These are phyloP conservation scores for Talaromyces sp. DNA, from an alignment of 2,329 filamentous ascomycete genomes.

Conservation along the genomic window DNA sequence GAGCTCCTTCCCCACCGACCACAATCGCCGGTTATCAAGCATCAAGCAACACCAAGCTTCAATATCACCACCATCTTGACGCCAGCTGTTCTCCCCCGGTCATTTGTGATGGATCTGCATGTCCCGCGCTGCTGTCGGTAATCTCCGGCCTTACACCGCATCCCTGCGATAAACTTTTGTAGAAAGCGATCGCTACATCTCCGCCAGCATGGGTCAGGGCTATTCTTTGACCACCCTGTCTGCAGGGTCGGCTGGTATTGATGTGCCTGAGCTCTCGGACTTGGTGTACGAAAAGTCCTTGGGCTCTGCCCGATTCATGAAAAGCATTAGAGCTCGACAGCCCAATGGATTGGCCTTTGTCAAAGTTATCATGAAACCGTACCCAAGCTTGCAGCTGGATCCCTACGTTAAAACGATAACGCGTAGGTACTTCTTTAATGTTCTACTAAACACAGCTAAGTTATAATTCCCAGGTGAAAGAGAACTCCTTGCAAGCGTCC, in stretches of 20 bases:
- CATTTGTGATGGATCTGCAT: neutral
- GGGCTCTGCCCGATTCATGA: slow-evolving; percentile 91
- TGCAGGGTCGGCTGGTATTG: slow-evolving; percentile 86
- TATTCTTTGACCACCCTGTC: slow-evolving; percentile 92
- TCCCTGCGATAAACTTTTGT: neutral
- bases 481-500: slow-evolving; percentile 71
- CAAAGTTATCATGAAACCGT: slow-evolving; percentile 93
- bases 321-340: slow-evolving; percentile 85
- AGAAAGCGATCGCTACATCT: neutral
- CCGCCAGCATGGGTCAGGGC: slow-evolving; percentile 76
- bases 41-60: neutral
- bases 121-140: neutral
- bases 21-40: neutral
- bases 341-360: slow-evolving; percentile 88
- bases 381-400: slow-evolving; percentile 72
- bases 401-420: slow-evolving; percentile 73
- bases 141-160: neutral
- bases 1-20: neutral
- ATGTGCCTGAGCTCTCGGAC: slow-evolving; percentile 86
- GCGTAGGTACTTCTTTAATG: slow-evolving; percentile 47
- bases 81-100: neutral
- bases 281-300: slow-evolving; percentile 88
- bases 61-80: neutral
- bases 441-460: slow-evolving; percentile 16
- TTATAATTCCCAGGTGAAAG: slow-evolving; percentile 61